Percentiles rank a stretch among this genome's conserved stretches.
These are phyloP conservation scores for Pseudonitzschia multiseries DNA, from an alignment of 108 stramenopile genomes.

Conservation along the genomic window DNA sequence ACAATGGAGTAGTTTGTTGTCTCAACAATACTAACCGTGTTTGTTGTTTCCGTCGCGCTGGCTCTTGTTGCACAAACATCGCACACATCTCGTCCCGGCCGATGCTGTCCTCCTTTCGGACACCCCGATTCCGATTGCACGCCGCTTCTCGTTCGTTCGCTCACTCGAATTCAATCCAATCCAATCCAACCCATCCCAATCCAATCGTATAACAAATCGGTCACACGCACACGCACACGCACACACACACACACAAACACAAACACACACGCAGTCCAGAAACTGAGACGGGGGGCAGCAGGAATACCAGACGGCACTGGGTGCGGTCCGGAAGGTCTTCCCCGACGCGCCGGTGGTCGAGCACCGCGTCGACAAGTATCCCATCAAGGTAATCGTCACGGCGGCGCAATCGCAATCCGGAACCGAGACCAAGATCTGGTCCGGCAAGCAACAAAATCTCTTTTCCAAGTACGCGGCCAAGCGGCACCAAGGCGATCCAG, in stretches of 20 bases:
- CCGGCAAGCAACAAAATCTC: conserved; percentile 46
- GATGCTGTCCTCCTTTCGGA: no score
- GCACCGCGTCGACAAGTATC: conserved; percentile 47
- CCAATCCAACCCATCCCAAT: no score
- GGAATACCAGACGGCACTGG: conserved; percentile 45
- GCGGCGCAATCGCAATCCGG: neutral
- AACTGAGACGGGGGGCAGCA: conserved; percentile 70
- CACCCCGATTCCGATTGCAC: no score
- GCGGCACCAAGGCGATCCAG: conserved; percentile 28
- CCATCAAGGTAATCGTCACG: conserved; percentile 41
- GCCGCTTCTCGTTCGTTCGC: no score
- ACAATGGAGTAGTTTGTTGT: no score
- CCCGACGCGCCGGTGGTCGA: conserved; percentile 39
- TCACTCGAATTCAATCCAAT: no score
- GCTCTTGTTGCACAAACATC: no score
- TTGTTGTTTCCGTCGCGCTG: no score
- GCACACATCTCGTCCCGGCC: no score
- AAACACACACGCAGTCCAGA: conserved; percentile 26
- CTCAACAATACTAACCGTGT: no score
- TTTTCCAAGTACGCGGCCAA: conserved; percentile 47
- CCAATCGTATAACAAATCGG: no score
- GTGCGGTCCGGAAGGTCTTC: conserved; percentile 41
- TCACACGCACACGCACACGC: neutral
- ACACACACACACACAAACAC: neutral
- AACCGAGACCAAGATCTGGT: conserved; percentile 27